Evolutionary conservation across 495 filamentous ascomycete species (phyloP).

Genomic region (Hypoxylon intermedium): DNA sequence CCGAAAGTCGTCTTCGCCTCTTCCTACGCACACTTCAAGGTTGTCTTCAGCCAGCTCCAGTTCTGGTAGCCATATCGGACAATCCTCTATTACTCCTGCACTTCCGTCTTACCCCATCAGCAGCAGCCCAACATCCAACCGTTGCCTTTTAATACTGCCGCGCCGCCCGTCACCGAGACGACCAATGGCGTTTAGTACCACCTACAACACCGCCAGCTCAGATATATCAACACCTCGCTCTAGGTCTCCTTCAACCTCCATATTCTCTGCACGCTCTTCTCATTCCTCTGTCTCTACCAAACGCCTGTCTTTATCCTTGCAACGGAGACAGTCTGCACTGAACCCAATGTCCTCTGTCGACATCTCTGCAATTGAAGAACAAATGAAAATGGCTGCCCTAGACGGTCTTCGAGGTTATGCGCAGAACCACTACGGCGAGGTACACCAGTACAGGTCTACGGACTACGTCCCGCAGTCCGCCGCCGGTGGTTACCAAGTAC

Average conservation of each 20-base stretch:
- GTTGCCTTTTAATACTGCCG: conserved; percentile 37
- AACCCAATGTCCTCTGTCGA: conserved; percentile 64
- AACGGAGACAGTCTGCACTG: conserved; percentile 55
- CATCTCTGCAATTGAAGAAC: conserved; percentile 58
- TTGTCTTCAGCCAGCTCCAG: conserved; percentile 18
- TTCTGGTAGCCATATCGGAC: conserved; percentile 33
- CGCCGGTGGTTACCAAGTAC: conserved; percentile 62
- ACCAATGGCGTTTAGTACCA: conserved; percentile 60
- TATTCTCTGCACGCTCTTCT: conserved; percentile 56
- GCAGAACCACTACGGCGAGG: conserved; percentile 58
- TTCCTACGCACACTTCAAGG: conserved; percentile 27
- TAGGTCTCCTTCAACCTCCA: conserved; percentile 56
- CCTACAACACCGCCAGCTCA: conserved; percentile 52
- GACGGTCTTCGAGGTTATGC: conserved; percentile 61
- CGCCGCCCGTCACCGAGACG: conserved; percentile 34
- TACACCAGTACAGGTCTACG: conserved; percentile 57
- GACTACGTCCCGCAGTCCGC: conserved; percentile 56
- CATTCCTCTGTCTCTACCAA: conserved; percentile 61
- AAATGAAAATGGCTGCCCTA: conserved; percentile 61
- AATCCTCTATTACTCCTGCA: conserved; percentile 30
- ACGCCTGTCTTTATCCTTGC: conserved; percentile 59
- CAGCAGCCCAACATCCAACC: conserved; percentile 36
- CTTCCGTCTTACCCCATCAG: conserved; percentile 35
- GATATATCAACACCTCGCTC: conserved; percentile 63
- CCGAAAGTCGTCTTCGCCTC: conserved; percentile 37